These are phyloP conservation scores for Candida nemodendra DNA, from an alignment of 805 yeast species.

Conservation along the genomic window DNA sequence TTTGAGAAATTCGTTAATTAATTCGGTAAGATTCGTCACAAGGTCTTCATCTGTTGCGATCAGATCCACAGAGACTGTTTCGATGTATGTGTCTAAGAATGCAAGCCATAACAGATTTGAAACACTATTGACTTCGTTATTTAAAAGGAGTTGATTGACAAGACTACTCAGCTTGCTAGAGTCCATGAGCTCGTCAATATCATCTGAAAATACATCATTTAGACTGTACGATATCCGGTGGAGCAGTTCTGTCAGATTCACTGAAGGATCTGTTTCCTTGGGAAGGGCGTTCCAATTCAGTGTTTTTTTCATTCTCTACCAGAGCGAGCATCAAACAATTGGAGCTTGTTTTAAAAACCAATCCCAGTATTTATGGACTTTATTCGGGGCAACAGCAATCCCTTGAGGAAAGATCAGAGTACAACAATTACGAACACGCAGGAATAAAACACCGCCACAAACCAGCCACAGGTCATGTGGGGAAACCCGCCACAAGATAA, in stretches of 20 bases:
- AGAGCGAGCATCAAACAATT: no score
- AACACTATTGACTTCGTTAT: constrained; percentile 1
- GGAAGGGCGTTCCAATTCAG: constrained; percentile 3
- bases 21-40: constrained; percentile 5
- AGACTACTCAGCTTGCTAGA: constrained; percentile 9
- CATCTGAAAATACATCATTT: not conserved
- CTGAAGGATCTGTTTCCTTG: constrained; percentile 2
- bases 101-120: constrained; percentile 13
- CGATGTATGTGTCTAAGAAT: constrained; percentile 12
- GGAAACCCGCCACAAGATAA: no score
- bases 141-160: constrained; percentile 7
- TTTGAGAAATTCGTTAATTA: constrained; percentile 10
- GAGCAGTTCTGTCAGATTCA: constrained; percentile 4
- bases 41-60: constrained; percentile 3
- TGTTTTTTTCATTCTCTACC: constrained; percentile 1
- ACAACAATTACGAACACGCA: no score
- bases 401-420: no score
- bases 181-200: not conserved
- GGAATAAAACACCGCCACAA: no score
- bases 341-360: no score
- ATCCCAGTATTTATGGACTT: no score
- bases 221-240: constrained; percentile 2
- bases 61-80: not conserved
- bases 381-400: no score
- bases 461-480: no score